Evolutionary conservation across 495 filamentous ascomycete species (phyloP).

Genomic region (Annulohypoxylon moriforme): DNA sequence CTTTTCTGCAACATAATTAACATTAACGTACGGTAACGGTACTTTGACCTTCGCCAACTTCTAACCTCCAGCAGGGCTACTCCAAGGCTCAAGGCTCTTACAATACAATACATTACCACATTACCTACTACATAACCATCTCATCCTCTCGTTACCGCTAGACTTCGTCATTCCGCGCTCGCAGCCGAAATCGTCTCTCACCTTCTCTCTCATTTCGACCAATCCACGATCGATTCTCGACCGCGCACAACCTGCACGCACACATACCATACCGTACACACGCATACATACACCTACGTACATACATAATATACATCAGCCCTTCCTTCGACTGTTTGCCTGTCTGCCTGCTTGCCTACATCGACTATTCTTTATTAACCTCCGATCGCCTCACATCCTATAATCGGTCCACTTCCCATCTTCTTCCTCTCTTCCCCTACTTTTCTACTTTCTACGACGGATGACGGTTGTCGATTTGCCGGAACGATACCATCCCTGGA

Average conservation of each 20-base stretch:
- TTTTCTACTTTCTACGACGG: constrained; percentile 8
- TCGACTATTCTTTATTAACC: constrained; percentile 24
- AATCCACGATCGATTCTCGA: constrained; percentile 36
- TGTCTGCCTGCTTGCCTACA: constrained; percentile 25
- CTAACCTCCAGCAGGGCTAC: background rate
- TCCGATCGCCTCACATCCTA: constrained; percentile 16
- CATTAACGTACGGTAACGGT: background rate
- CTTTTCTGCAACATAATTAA: background rate
- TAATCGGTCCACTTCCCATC: background rate
- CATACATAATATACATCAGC: constrained; percentile 35
- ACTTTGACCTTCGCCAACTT: background rate
- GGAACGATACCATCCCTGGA: constrained; percentile 3
- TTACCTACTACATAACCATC: background rate
- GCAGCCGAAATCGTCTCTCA: constrained; percentile 25
- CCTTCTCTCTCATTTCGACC: constrained; percentile 15
- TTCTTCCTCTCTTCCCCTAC: background rate
- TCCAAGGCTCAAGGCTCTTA: background rate
- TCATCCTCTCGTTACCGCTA: background rate
- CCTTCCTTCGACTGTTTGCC: constrained; percentile 35
- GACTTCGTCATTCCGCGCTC: constrained; percentile 13
- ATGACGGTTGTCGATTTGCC: constrained; percentile 24
- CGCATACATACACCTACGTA: constrained; percentile 31
- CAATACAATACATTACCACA: background rate
- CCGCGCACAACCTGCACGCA: constrained; percentile 28
- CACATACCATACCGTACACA: background rate